These are phyloP conservation scores for Fusarium zealandicum DNA, from an alignment of 2,329 filamentous ascomycete species.

Conservation along the genomic window DNA sequence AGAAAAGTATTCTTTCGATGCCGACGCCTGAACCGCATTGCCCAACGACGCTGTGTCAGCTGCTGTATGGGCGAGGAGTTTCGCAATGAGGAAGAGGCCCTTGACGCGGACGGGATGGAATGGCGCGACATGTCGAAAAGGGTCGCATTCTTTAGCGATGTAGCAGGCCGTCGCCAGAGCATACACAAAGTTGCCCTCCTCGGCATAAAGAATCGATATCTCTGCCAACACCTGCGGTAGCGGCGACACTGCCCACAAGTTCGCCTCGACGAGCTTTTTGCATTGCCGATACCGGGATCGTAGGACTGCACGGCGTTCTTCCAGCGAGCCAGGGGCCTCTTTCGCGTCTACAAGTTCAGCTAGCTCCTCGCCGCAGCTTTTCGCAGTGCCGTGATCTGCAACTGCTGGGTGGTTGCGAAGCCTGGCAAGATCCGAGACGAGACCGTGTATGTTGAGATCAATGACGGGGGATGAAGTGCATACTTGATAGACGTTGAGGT, in stretches of 20 bases:
- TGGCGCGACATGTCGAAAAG: slow-evolving; percentile 58
- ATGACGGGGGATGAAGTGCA: slow-evolving; percentile 52
- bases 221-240: slow-evolving; percentile 55
- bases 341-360: slow-evolving; percentile 40
- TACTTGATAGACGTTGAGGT: slow-evolving; percentile 63
- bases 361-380: slow-evolving; percentile 37
- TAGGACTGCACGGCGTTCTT: slow-evolving; percentile 37
- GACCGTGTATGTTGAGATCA: slow-evolving; percentile 54
- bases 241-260: slow-evolving; percentile 59
- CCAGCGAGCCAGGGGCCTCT: slow-evolving; percentile 34
- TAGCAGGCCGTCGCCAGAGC: slow-evolving; percentile 58
- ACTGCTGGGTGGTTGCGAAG: slow-evolving; percentile 42
- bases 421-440: slow-evolving; percentile 51
- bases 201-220: slow-evolving; percentile 54
- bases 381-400: slow-evolving; percentile 26
- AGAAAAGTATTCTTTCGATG: slow-evolving; percentile 34
- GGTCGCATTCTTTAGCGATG: slow-evolving; percentile 55
- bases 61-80: slow-evolving; percentile 59
- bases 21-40: slow-evolving; percentile 37
- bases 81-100: slow-evolving; percentile 59
- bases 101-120: slow-evolving; percentile 60
- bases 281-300: slow-evolving; percentile 37
- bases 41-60: slow-evolving; percentile 46
- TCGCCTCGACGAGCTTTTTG: slow-evolving; percentile 35
- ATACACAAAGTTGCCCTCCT: slow-evolving; percentile 51